Percentiles rank a stretch among this genome's conserved stretches.
Conservation (phyloP, 495 filamentous ascomycete genomes). For the Penicillium crystallinum region DNA sequence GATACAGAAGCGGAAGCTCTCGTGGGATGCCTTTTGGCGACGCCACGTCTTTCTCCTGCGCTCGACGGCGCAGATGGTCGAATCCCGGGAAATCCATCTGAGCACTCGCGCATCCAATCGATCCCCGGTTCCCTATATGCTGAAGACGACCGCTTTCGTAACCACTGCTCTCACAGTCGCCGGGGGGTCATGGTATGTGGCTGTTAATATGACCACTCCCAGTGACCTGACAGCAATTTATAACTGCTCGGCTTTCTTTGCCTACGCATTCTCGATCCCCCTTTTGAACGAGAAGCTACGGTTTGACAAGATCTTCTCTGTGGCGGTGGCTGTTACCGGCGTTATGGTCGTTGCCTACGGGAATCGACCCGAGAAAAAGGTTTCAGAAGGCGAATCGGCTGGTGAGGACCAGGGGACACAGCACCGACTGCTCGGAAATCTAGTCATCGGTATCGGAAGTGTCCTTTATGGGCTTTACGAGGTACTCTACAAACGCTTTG, state of each 20-base stretch:
- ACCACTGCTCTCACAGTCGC: conserved; percentile 86
- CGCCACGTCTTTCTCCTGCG: conserved; percentile 68
- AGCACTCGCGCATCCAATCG: conserved; percentile 40
- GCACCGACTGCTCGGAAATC: conserved; percentile 70
- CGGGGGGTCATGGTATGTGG: conserved; percentile 92
- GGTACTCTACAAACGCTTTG: conserved; percentile 87
- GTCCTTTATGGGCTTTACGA: conserved; percentile 96
- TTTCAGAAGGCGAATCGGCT: conserved; percentile 45
- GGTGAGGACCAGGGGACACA: conserved; percentile 46
- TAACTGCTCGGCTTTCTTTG: conserved; percentile 98
- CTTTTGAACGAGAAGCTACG: conserved; percentile 78
- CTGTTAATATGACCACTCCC: conserved; percentile 86
- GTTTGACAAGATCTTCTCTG: conserved; percentile 74
- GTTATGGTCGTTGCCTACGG: conserved; percentile 93
- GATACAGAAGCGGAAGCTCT: conserved; percentile 60
- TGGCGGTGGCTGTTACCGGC: conserved; percentile 77
- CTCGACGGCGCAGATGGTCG: conserved; percentile 82
- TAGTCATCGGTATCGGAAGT: conserved; percentile 89
- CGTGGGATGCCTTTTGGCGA: conserved; percentile 86
- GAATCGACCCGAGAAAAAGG: conserved; percentile 49
- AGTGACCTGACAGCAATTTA: conserved; percentile 96
- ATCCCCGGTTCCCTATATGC: conserved; percentile 67
- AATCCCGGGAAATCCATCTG: conserved; percentile 58
- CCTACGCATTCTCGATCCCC: conserved; percentile 91
- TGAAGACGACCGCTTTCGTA: conserved; percentile 71